A percentile compares a stretch with the other conserved stretches of the same genome.
phyloP scores from a whole-genome alignment of 2,329 filamentous ascomycete species.

The Trichoderma cornu-damae region DNA sequence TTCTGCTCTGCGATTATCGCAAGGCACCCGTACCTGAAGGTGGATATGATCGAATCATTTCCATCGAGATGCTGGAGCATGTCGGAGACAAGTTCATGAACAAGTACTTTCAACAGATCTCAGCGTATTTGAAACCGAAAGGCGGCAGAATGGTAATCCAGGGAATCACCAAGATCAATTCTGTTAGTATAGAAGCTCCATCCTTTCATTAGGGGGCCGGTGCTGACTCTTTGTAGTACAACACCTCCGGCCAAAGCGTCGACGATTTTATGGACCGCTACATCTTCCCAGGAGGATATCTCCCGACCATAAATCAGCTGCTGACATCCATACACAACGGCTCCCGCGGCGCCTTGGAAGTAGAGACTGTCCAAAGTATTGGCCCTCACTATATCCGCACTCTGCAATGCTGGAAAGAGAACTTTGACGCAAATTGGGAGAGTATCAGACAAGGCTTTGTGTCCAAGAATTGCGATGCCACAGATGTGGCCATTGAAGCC shows the following conservation, averaged over 20 bases:
- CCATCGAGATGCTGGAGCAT: conserved; percentile 72
- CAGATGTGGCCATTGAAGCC: conserved; percentile 56
- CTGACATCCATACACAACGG: conserved; percentile 55
- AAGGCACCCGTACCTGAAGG: conserved; percentile 48
- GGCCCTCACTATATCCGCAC: conserved; percentile 68
- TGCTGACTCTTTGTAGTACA: not conserved
- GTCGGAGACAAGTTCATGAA: conserved; percentile 62
- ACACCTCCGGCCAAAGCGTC: not conserved
- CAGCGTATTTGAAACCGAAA: conserved; percentile 57
- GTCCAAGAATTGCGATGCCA: conserved; percentile 51
- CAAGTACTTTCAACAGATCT: conserved; percentile 61
- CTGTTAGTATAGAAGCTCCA: not conserved
- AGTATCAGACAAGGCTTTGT: conserved; percentile 48
- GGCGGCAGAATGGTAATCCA: conserved; percentile 65
- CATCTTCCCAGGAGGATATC: conserved; percentile 72
- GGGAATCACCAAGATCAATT: conserved; percentile 58
- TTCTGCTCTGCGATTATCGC: conserved; percentile 64
- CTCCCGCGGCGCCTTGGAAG: conserved; percentile 55
- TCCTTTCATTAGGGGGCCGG: not conserved
- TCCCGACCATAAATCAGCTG: conserved; percentile 55
- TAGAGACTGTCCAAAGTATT: conserved; percentile 65
- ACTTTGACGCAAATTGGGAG: conserved; percentile 44
- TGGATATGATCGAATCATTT: conserved; percentile 64
- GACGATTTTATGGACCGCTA: conserved; percentile 37
- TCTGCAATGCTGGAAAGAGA: conserved; percentile 61